Evolutionary conservation across 1,139 yeast species (phyloP).

Genomic region (Nakaseomyces sp.): DNA sequence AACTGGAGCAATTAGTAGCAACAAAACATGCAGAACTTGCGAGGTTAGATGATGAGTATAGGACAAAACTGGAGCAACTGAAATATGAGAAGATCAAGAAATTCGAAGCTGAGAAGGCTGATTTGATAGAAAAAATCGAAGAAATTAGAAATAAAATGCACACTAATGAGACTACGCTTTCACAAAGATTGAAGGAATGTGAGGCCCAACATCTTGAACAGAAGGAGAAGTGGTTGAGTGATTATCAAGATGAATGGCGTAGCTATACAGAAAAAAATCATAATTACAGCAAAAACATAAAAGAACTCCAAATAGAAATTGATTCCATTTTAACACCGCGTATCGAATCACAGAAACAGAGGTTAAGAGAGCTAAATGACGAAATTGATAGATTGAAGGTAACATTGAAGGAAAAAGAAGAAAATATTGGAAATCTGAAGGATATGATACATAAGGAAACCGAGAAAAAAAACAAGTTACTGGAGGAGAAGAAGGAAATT

Average conservation of each 20-base stretch:
- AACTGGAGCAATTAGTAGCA: conserved; percentile 33
- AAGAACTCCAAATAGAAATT: conserved; percentile 16
- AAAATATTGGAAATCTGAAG: conserved; percentile 7
- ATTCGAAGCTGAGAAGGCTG: conserved; percentile 27
- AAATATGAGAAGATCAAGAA: conserved; percentile 30
- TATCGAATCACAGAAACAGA: conserved; percentile 13
- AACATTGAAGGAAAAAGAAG: conserved; percentile 9
- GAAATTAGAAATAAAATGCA: conserved; percentile 20
- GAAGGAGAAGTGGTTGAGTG: conserved; percentile 25
- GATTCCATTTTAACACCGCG: conserved; percentile 16
- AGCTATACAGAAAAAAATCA: conserved; percentile 17
- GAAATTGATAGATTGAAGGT: conserved; percentile 10
- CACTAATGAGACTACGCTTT: conserved; percentile 22
- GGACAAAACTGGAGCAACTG: conserved; percentile 33
- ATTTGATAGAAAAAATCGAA: conserved; percentile 21
- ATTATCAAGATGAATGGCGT: conserved; percentile 23
- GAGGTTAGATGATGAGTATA: conserved; percentile 34
- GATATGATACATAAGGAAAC: conserved; percentile 15
- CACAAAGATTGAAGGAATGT: conserved; percentile 18
- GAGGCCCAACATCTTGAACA: conserved; percentile 17
- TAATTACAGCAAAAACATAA: conserved; percentile 13
- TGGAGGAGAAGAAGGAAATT: conserved; percentile 19
- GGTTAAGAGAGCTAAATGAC: conserved; percentile 15
- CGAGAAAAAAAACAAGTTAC: conserved; percentile 19
- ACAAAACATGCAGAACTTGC: conserved; percentile 35